Conservation (phyloP, 2,329 filamentous ascomycete genomes). For the Fusarium kyushuense region DNA sequence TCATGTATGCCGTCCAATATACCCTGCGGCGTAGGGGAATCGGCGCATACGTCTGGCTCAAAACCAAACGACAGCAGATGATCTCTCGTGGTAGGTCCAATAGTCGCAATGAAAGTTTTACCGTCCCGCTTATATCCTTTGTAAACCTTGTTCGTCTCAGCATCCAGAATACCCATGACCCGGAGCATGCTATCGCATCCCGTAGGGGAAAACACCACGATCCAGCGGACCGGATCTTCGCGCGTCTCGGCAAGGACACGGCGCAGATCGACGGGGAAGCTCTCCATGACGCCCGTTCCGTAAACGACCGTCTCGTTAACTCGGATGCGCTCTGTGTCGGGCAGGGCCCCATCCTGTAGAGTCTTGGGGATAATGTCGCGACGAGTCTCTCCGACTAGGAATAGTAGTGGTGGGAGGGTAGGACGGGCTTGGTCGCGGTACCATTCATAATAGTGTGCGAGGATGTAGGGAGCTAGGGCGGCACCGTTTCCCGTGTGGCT, state of each 20-base stretch:
- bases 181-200: slow-evolving; percentile 72
- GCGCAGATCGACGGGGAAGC: slow-evolving; percentile 77
- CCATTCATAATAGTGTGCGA: slow-evolving; percentile 77
- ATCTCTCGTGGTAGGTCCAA: slow-evolving; percentile 91
- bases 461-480: slow-evolving; percentile 80
- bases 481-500: slow-evolving; percentile 88
- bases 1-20: slow-evolving; percentile 75
- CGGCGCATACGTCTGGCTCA: slow-evolving; percentile 82
- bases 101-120: slow-evolving; percentile 80
- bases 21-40: slow-evolving; percentile 84
- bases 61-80: slow-evolving; percentile 76
- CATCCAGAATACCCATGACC: slow-evolving; percentile 64
- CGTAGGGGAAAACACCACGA: slow-evolving; percentile 79
- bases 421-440: slow-evolving; percentile 56
- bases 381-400: slow-evolving; percentile 89
- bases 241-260: slow-evolving; percentile 61
- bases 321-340: slow-evolving; percentile 64
- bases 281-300: slow-evolving; percentile 83
- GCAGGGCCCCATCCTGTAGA: slow-evolving; percentile 70
- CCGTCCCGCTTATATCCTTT: slow-evolving; percentile 48
- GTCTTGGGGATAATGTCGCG: slow-evolving; percentile 90
- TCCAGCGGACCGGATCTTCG: slow-evolving; percentile 67
- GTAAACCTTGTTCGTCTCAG: slow-evolving; percentile 56
- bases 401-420: slow-evolving; percentile 75
- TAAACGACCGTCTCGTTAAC: slow-evolving; percentile 89